A percentile compares a stretch with the other conserved stretches of the same genome.
phyloP scores from a whole-genome alignment of 805 yeast species.

The Lipomyces mesembrius region DNA sequence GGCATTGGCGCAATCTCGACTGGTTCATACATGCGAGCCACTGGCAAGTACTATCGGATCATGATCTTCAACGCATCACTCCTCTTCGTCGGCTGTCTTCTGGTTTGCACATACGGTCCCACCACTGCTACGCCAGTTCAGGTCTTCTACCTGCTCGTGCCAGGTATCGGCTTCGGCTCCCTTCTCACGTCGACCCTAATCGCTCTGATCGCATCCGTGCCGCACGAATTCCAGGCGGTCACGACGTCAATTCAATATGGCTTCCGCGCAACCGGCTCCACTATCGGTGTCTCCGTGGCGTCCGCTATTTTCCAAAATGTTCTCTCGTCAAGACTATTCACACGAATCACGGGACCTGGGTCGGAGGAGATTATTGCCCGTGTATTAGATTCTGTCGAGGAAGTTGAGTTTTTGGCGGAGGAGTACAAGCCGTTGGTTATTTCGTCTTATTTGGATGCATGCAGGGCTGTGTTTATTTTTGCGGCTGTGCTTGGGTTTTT shows the following conservation, averaged over 20 bases:
- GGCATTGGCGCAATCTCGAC: conserved; percentile 68
- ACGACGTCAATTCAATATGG: conserved; percentile 90
- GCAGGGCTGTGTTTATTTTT: conserved; percentile 56
- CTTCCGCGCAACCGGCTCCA: conserved; percentile 84
- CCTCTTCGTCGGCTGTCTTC: conserved; percentile 54
- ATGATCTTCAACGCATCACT: conserved; percentile 52
- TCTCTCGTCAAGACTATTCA: conserved; percentile 46
- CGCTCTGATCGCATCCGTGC: conserved; percentile 78
- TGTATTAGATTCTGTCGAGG: conserved; percentile 59
- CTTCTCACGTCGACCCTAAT: conserved; percentile 72
- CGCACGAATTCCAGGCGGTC: conserved; percentile 71
- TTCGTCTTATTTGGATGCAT: conserved; percentile 55
- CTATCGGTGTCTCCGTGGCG: conserved; percentile 74
- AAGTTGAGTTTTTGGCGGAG: conserved; percentile 54
- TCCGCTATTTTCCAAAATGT: conserved; percentile 66
- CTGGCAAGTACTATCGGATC: conserved; percentile 66
- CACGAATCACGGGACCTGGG: conserved; percentile 41
- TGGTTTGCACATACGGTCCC: conserved; percentile 44
- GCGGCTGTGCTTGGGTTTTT: conserved; percentile 51
- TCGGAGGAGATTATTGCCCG: conserved; percentile 43
- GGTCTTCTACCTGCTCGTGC: conserved; percentile 53
- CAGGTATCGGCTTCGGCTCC: conserved; percentile 69
- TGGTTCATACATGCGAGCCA: conserved; percentile 67
- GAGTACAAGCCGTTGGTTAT: conserved; percentile 50
- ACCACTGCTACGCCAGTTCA: conserved; percentile 47